Evolutionary conservation across 1,139 yeast genomes (phyloP), one percentile per base, ranked within the genome.

Genomic region (Suhomyces yuchorum): DNA sequence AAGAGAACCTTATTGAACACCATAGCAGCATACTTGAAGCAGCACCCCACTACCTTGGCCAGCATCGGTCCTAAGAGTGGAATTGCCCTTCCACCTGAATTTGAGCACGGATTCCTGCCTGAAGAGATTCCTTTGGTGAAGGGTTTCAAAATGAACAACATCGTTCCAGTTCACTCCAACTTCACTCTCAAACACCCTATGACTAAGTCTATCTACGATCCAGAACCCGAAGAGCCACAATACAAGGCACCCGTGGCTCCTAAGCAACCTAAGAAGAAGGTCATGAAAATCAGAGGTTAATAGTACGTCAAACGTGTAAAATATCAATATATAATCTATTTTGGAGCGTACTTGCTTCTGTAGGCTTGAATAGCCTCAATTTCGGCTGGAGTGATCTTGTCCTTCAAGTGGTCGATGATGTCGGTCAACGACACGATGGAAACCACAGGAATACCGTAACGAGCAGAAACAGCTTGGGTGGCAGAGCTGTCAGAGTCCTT

Each of bases 141-240:
- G 59, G 97, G 97, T 12, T 87, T 88, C 75, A 81, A 78, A 57
- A 86, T 92, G 87, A 90, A 88, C 66, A 80, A 84, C 6, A 84
- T 92, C 43, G 90, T 91, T 20, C 99, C 99, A 14, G 75, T 90
- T 28, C 90, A 87, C 60, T 86, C 96, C 43, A 81, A 85, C 28
- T 84, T 86, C 42, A 78, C 92, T 39, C 78, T 89, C 72, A 92
- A 88, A 38, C 93, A 89, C 58, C 97, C 97, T 46, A 84, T 85
- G 78, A 84, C 91, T 2, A 90, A 87, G 56, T 67, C 77, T 48
- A 80, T 87, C 28, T 87, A 87, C 60, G 85, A 82, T 42, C 80
- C 76, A 35, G 70, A 67, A 43, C 72, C 72, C 15, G 66, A 67
- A 28, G 48, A 43, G 28, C 67, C 73, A 2, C 63, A 69, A 39